Percentiles rank a stretch among this genome's conserved stretches.
These are phyloP conservation scores for Lachancea quebecensis DNA, from an alignment of 805 yeast genomes.

Conservation along the genomic window DNA sequence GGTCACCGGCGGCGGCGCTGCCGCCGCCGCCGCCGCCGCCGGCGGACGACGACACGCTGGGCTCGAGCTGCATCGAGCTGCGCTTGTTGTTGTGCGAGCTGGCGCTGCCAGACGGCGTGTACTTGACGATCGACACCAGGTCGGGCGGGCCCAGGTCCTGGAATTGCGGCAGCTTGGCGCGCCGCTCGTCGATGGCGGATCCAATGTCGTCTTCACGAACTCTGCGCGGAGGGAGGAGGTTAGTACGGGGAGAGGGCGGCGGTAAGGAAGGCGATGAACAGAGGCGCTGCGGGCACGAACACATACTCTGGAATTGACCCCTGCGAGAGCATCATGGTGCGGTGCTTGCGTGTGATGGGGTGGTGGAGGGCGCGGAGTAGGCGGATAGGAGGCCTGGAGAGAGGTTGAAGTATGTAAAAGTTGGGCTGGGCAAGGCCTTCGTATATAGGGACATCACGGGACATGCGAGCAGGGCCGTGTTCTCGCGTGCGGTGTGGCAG, in stretches of 20 bases:
- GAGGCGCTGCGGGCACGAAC: too few species aligned
- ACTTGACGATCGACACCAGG: conserved; percentile 37
- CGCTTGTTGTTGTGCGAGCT: conserved; percentile 6
- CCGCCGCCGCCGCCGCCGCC: neutral
- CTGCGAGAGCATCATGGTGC: conserved; percentile 34
- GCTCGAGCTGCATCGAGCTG: conserved; percentile 7
- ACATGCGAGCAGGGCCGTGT: too few species aligned
- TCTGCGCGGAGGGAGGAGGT: conserved; percentile 20
- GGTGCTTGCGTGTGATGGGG: neutral
- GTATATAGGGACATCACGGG: too few species aligned
- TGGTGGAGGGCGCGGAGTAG: neutral
- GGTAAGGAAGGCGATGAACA: neutral
- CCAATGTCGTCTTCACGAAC: conserved; percentile 55
- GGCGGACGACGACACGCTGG: conserved; percentile 1
- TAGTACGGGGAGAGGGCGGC: neutral
- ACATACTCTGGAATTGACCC: conserved; percentile 60
- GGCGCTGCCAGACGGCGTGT: conserved; percentile 22
- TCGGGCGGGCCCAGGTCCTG: conserved; percentile 71
- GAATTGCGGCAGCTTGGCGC: conserved; percentile 50
- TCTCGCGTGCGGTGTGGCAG: too few species aligned
- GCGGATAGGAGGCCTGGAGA: too few species aligned
- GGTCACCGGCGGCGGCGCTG: conserved; percentile 7
- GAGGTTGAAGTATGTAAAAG: too few species aligned
- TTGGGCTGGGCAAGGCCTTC: too few species aligned
- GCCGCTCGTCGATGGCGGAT: conserved; percentile 56